A percentile compares a stretch with the other conserved stretches of the same genome.
phyloP scores from a whole-genome alignment of 2,329 filamentous ascomycete species.

The Ophiostoma sp. region DNA sequence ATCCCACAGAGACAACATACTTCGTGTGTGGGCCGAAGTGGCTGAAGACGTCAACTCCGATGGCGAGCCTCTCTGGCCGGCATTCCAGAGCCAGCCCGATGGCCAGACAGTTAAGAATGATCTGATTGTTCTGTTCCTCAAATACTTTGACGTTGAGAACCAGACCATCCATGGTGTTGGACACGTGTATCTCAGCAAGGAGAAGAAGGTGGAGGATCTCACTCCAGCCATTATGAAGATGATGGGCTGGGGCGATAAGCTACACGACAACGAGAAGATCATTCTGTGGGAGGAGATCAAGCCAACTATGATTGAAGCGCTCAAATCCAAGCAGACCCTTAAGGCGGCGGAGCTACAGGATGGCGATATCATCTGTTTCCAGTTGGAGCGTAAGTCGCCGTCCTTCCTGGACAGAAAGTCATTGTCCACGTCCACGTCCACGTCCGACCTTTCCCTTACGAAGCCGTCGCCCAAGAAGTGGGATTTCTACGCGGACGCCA shows the following conservation, averaged over 20 bases:
- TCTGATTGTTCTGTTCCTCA: conserved; percentile 78
- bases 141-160: conserved; percentile 75
- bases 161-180: conserved; percentile 73
- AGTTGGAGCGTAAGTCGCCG: conserved; percentile 49
- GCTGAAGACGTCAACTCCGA: conserved; percentile 61
- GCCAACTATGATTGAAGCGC: conserved; percentile 89
- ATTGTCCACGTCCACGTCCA: conserved; percentile 1
- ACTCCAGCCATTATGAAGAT: conserved; percentile 69
- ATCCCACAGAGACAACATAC: conserved; percentile 61
- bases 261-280: conserved; percentile 56
- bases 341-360: conserved; percentile 93
- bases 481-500: conserved; percentile 64
- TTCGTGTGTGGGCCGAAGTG: conserved; percentile 84
- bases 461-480: conserved; percentile 37
- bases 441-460: conserved; percentile 32
- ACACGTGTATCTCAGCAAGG: conserved; percentile 74
- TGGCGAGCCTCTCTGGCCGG: conserved; percentile 68
- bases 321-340: conserved; percentile 86
- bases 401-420: conserved; percentile 27
- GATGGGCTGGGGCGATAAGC: conserved; percentile 80
- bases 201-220: conserved; percentile 82
- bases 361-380: conserved; percentile 94
- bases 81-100: conserved; percentile 53
- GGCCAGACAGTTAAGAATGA: conserved; percentile 56
- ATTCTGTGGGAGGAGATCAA: conserved; percentile 97